Conservation (phyloP, 208 protist species). For the Trypanosoma platydactyli region DNA sequence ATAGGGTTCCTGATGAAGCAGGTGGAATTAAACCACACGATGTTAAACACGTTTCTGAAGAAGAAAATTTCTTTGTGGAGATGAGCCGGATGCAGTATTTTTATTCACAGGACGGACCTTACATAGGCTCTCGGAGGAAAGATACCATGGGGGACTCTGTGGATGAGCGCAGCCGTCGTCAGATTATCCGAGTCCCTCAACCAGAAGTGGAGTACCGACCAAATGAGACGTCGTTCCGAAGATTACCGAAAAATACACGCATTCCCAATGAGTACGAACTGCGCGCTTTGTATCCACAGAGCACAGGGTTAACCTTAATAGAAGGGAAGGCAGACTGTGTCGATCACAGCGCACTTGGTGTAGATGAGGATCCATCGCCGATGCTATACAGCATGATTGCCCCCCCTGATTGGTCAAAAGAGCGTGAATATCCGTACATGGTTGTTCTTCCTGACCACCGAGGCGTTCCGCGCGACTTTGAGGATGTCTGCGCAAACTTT, state of each 20-base stretch:
- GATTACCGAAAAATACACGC: conserved; percentile 67
- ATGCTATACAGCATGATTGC: conserved; percentile 81
- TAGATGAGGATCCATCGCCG: conserved; percentile 66
- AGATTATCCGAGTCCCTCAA: conserved; percentile 70
- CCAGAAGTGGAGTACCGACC: conserved; percentile 63
- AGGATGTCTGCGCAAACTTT: conserved; percentile 87
- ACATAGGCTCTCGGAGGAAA: conserved; percentile 69
- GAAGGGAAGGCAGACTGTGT: conserved; percentile 80
- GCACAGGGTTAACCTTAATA: conserved; percentile 61
- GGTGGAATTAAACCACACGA: conserved; percentile 38
- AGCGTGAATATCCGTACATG: conserved; percentile 76
- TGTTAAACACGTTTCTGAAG: conserved; percentile 41
- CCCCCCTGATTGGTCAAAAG: conserved; percentile 57
- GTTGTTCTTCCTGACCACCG: conserved; percentile 78
- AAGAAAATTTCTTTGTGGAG: conserved; percentile 53
- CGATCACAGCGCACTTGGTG: conserved; percentile 66
- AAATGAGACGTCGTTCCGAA: conserved; percentile 82
- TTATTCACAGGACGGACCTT: conserved; percentile 80
- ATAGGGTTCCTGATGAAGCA: conserved; percentile 10
- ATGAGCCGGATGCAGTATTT: conserved; percentile 74
- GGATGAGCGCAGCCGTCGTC: conserved; percentile 48
- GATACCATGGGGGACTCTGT: conserved; percentile 43
- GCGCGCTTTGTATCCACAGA: conserved; percentile 74
- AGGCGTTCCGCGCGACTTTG: conserved; percentile 78
- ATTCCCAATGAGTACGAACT: conserved; percentile 85